Conservation (phyloP, 2,329 filamentous ascomycete genomes). For the Penicillium thymicola region DNA sequence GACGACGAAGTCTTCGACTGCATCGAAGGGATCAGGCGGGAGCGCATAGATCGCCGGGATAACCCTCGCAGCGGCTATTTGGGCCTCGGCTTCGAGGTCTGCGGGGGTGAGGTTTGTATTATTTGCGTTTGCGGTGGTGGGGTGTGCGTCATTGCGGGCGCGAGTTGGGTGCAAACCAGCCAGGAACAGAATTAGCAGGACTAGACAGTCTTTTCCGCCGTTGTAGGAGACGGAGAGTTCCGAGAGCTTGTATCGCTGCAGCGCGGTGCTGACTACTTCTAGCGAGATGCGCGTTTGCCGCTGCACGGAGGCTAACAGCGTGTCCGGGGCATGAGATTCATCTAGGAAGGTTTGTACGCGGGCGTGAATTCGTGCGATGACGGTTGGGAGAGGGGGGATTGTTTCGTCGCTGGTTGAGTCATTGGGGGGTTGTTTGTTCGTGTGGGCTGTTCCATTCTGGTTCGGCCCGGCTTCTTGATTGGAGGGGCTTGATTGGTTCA, state of each 20-base stretch:
- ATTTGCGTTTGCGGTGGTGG: constrained; percentile 28
- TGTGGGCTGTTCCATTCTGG: constrained; percentile 7
- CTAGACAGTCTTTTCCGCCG: constrained; percentile 95
- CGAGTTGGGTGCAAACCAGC: constrained; percentile 50
- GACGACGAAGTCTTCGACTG: constrained; percentile 81
- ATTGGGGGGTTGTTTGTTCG: background rate
- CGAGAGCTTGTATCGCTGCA: constrained; percentile 70
- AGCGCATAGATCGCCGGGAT: constrained; percentile 89
- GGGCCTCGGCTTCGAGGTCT: constrained; percentile 1
- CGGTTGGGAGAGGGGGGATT: constrained; percentile 45
- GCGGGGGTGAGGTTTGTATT: constrained; percentile 38
- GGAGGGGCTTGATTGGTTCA: background rate
- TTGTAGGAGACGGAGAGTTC: constrained; percentile 92
- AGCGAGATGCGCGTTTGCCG: constrained; percentile 70
- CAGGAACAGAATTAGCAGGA: constrained; percentile 83
- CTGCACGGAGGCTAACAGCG: constrained; percentile 63
- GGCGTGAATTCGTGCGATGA: constrained; percentile 63
- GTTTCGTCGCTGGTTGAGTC: background rate
- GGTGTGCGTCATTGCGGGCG: constrained; percentile 28
- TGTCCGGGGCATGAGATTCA: constrained; percentile 54
- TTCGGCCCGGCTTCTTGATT: background rate
- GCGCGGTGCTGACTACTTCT: constrained; percentile 69
- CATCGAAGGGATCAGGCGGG: constrained; percentile 74
- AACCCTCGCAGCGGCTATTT: constrained; percentile 15
- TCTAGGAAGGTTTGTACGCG: constrained; percentile 64